phyloP scores from a whole-genome alignment of 495 filamentous ascomycete genomes.

The Trichoderma virens region DNA sequence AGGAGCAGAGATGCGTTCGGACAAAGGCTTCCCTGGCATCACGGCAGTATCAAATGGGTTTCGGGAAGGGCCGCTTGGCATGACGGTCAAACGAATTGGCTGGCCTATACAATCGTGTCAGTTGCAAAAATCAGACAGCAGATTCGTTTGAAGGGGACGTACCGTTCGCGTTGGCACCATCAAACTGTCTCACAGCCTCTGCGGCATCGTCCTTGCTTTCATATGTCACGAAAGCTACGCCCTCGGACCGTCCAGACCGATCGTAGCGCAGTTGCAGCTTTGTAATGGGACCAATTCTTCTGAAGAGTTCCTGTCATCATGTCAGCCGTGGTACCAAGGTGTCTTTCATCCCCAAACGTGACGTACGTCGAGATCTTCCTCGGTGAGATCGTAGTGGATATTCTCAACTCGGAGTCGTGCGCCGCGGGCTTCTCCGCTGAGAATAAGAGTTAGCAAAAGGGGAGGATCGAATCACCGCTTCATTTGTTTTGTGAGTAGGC shows the following conservation, averaged over 20 bases:
- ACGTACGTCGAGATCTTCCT: constrained; percentile 73
- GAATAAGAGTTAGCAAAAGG: neutral
- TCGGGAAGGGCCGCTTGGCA: constrained; percentile 45
- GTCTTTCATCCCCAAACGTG: neutral
- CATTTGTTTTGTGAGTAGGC: too few relatives aligned
- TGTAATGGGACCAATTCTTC: constrained; percentile 62
- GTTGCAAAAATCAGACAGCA: neutral
- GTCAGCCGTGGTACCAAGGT: constrained; percentile 11
- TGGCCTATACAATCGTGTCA: constrained; percentile 45
- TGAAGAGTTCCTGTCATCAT: constrained; percentile 63
- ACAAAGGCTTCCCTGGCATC: constrained; percentile 53
- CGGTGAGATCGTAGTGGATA: constrained; percentile 86
- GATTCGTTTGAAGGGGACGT: constrained; percentile 11
- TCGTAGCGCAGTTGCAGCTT: constrained; percentile 75
- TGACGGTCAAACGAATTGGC: constrained; percentile 70
- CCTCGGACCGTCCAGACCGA: constrained; percentile 82
- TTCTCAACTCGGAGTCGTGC: constrained; percentile 82
- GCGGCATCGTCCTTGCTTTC: constrained; percentile 58
- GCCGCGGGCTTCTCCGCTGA: constrained; percentile 35
- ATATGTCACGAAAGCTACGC: constrained; percentile 80
- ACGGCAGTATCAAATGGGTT: constrained; percentile 54
- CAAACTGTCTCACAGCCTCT: constrained; percentile 69
- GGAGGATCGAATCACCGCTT: too few relatives aligned
- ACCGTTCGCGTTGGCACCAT: constrained; percentile 87
- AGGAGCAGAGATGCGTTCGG: constrained; percentile 63